Evolutionary conservation across 345 rosid genomes (phyloP).

Genomic region (Eucalyptus brandiana): DNA sequence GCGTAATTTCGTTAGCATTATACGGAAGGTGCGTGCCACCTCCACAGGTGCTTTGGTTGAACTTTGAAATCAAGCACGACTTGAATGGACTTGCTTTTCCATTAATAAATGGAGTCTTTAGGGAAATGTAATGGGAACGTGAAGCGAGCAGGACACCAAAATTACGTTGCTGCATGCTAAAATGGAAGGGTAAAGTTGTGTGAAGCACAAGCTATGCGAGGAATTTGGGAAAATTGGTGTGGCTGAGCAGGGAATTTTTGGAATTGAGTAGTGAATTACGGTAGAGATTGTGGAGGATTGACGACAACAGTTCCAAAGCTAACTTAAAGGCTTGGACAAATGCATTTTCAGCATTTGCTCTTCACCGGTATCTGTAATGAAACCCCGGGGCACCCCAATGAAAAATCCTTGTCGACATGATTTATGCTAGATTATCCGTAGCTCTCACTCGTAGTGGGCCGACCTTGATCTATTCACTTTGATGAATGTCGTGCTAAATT

Average conservation of each 20-base stretch:
- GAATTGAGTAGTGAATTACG: neutral
- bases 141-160: neutral
- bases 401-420: too few relatives aligned
- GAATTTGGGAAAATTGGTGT: neutral
- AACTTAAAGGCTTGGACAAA: neutral
- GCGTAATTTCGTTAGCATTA: too few relatives aligned
- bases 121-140: neutral
- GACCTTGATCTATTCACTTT: neutral
- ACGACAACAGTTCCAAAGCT: neutral
- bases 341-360: too few relatives aligned
- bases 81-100: neutral
- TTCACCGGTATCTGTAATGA: too few relatives aligned
- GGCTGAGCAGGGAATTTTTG: neutral
- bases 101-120: too few relatives aligned
- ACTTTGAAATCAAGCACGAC: too few relatives aligned
- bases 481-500: neutral
- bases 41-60: too few relatives aligned
- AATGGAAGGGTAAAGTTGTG: neutral
- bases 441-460: too few relatives aligned
- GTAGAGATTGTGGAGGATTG: neutral
- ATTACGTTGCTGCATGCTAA: neutral
- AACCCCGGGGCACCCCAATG: too few relatives aligned
- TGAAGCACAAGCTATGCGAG: neutral
- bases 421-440: too few relatives aligned
- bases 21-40: too few relatives aligned